Evolutionary conservation across 164 flowering plant species (phyloP).

Genomic region (Tinospora cordifolia): DNA sequence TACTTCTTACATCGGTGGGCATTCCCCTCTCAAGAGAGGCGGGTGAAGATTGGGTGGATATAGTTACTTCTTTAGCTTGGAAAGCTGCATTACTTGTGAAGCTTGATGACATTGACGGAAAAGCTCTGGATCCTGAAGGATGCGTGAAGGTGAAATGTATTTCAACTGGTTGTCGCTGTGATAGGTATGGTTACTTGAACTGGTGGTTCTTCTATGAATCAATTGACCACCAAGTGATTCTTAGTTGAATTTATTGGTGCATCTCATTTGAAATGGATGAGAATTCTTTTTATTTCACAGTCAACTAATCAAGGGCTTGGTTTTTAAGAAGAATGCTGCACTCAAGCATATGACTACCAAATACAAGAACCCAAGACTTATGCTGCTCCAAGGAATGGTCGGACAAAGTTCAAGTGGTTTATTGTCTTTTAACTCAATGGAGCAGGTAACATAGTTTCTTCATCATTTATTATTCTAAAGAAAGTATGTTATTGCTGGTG

Average conservation of each 20-base stretch:
- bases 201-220: not conserved
- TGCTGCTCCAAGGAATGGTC: conserved; percentile 66
- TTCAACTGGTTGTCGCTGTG: conserved; percentile 57
- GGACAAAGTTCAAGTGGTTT: conserved; percentile 59
- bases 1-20: conserved; percentile 49
- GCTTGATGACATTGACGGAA: conserved; percentile 53
- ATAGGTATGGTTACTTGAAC: conserved; percentile 48
- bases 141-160: conserved; percentile 91
- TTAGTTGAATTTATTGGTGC: not conserved
- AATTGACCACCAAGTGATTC: not conserved
- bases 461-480: not conserved
- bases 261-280: not conserved
- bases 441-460: conserved; percentile 40
- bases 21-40: conserved; percentile 30
- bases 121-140: conserved; percentile 59
- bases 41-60: conserved; percentile 68
- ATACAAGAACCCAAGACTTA: conserved; percentile 57
- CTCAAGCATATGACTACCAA: conserved; percentile 86
- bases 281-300: conserved; percentile 36
- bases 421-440: conserved; percentile 65
- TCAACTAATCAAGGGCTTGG: conserved; percentile 73
- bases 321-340: conserved; percentile 87
- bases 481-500: not conserved
- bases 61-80: conserved; percentile 77
- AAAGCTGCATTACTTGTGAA: conserved; percentile 77